Evolutionary conservation across 2,329 filamentous ascomycete genomes (phyloP), one percentile per base, ranked within the genome.

Genomic region (Microcyclospora tardicrescens): DNA sequence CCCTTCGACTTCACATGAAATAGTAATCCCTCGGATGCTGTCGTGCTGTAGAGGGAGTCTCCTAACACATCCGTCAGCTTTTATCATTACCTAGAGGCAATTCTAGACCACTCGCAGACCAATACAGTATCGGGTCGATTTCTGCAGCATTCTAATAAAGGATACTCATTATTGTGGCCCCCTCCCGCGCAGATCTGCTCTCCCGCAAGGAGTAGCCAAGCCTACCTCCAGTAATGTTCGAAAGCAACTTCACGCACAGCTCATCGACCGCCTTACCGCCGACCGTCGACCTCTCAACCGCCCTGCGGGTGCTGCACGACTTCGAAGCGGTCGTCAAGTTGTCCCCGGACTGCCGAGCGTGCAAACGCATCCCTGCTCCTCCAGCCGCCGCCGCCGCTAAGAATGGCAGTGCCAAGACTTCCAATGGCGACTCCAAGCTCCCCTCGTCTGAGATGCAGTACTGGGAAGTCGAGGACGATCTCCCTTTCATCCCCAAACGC

Each of bases 381-480:
- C 19, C 19, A 24, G 19, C 19, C 19, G 19, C 19, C 19, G 19
- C 19, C 19, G 14, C 16, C 34, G 24, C 33, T n/a, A 48, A 50
- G 34, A 50, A 51, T 19, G 41, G 41, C 27, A 35, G 36, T 9
- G 33, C 32, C 14, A 41, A 41, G 16, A 34, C 39, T 1, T 29
- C 37, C 2, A 47, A 43, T 28, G 45, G 42, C 33, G 40, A 40
- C 10, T 30, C 38, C 10, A 35, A 24, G n/a, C 36, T 42, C 10
- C 27, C 40, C 2, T 6, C 34, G 19, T 35, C 27, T 27, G 16
- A 43, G 14, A 42, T 48, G 14, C 41, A 45, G 28, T 51, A 50
- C 42, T 58, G 49, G 41, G 55, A 57, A 34, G 55, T 58, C 14
- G 54, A 57, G 43, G 56, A 59, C 45, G 54, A 56, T n/a, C 50